Conservation (phyloP, 345 rosid species). For the Physaria fendleri region DNA sequence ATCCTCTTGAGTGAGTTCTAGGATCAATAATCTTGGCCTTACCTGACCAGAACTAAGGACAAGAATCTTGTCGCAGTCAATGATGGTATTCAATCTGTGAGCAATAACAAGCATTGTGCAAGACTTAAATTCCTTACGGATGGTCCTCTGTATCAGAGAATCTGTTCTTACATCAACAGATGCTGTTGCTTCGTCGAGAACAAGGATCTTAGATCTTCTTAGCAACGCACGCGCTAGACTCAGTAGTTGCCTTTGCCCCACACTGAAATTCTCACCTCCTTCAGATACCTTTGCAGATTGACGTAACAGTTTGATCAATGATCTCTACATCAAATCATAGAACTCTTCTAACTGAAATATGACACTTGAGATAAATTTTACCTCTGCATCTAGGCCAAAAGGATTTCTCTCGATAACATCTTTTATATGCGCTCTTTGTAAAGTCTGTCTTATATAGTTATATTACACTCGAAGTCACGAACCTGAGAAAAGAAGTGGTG, state of each 20-base stretch:
- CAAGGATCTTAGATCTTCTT: constrained; percentile 83
- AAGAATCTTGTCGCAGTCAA: constrained; percentile 72
- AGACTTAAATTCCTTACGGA: constrained; percentile 76
- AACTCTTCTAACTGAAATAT: not conserved
- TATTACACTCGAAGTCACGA: no score
- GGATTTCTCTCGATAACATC: constrained; percentile 67
- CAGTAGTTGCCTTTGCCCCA: constrained; percentile 88
- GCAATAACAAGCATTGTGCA: constrained; percentile 93
- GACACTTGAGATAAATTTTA: constrained; percentile 6
- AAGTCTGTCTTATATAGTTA: no score
- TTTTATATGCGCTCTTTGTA: constrained; percentile 81
- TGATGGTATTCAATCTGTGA: constrained; percentile 79
- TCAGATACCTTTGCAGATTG: constrained; percentile 51
- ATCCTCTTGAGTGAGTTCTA: not conserved
- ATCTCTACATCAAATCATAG: not conserved
- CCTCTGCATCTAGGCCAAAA: constrained; percentile 75
- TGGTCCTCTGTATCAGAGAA: constrained; percentile 80
- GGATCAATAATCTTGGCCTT: constrained; percentile 7
- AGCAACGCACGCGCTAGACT: constrained; percentile 89
- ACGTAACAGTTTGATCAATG: not conserved
- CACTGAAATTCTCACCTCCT: constrained; percentile 91
- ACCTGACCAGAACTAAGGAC: constrained; percentile 88
- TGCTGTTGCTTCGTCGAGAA: constrained; percentile 95
- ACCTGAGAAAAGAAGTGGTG: constrained; percentile 98
- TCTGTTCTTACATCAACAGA: constrained; percentile 92